These are phyloP conservation scores for Venturia nashicola DNA, from an alignment of 2,329 filamentous ascomycete genomes.

Conservation along the genomic window DNA sequence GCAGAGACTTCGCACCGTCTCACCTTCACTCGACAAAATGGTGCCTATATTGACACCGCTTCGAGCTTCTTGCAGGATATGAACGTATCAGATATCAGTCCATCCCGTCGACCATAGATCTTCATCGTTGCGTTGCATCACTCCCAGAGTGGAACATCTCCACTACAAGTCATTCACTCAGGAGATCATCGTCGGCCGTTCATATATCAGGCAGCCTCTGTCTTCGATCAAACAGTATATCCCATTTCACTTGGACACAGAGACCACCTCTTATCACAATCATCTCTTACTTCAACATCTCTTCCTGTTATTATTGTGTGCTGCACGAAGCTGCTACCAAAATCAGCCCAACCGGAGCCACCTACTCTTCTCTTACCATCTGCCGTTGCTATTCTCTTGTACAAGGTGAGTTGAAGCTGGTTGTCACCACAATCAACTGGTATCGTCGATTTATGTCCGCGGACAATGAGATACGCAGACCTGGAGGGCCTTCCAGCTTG, in stretches of 20 bases:
- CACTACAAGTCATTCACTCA: neutral
- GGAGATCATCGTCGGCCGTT: neutral
- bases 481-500: neutral
- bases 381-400: neutral
- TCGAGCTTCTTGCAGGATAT: conserved; percentile 7
- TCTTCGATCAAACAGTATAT: neutral
- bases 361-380: neutral
- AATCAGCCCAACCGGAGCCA: neutral
- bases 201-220: conserved; percentile 6
- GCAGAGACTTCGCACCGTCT: conserved; percentile 4
- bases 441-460: neutral
- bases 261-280: conserved; percentile 1
- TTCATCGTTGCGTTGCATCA: neutral
- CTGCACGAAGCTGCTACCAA: neutral
- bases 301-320: neutral
- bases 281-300: conserved; percentile 3
- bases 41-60: conserved; percentile 1
- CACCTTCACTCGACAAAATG: neutral
- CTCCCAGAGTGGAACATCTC: neutral
- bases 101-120: neutral
- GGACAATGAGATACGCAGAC: neutral
- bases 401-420: neutral
- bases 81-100: conserved; percentile 7
- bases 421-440: neutral
- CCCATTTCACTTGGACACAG: neutral